Base-by-base conservation (phyloP, 495 filamentous ascomycete species). In the Penicillium goetzii region DNA sequence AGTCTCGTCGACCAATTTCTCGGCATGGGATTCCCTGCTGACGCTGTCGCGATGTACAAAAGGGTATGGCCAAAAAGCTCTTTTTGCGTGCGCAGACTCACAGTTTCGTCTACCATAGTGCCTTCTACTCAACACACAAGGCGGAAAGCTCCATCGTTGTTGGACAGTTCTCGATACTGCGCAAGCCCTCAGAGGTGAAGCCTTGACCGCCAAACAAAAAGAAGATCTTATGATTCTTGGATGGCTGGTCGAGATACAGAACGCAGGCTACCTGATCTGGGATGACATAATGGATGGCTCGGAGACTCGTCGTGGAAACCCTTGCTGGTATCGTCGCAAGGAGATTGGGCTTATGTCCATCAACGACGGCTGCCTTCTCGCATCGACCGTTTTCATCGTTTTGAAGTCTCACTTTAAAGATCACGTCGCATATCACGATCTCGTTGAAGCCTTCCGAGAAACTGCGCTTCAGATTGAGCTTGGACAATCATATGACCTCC, bases 361-460 rank as follows among this genome's bases (percentile, higher is more conserved):
- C 81, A 96, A 96, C 76, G 93, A 97, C 73, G 87, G 91, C 57
- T 91, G 92, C 81, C 84, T 96, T 83, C 86, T 97, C 61, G 89
- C 92, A 77, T 80, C 85, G 3, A 74, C 85, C 66, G 93, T 96
- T 72, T 95, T 90, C 78, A 70, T 85, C 3, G 83, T 96, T 14
- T 84, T 97, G 59, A 90, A 90, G 79, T 90, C 90, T 70, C 84
- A 90, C 75, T 97, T 96, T 83, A 82, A 85, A 55, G 70, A 77
- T 53, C 90, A 96, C 71, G 36, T 40, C 36, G 36, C 36, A 40
- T n/a, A n/a, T n/a, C n/a, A 40, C 17, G 87, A 93, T 57, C 77
- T 97, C 38, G 36, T 95, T 32, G 92, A 97, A 79, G 78, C 95
- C 49, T 94, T 97, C 81, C 90, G 94, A 76, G 91, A 95, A 60